Conservation (phyloP, 257 asterid genomes). For the Leonotis leonurus region DNA sequence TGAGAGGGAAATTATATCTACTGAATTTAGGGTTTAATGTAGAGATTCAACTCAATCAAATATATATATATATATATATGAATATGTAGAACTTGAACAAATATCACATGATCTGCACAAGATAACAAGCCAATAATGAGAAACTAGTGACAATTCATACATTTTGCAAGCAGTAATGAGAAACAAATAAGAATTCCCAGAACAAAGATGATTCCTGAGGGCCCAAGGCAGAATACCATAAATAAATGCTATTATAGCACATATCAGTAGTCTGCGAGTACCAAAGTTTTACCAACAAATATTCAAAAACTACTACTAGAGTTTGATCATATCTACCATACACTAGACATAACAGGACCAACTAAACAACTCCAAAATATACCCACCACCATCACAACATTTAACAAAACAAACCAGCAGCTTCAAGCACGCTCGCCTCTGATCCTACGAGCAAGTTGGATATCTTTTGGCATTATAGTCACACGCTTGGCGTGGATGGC, state of each 20-base stretch:
- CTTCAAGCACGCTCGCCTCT: constrained; percentile 52
- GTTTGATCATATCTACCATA: constrained; percentile 7
- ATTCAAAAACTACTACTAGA: constrained; percentile 14
- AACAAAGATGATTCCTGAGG: background rate
- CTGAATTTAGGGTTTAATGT: too few relatives aligned
- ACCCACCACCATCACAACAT: constrained; percentile 12
- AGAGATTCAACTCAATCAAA: too few relatives aligned
- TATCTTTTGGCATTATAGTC: constrained; percentile 48
- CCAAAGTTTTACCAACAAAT: constrained; percentile 2
- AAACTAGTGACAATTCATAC: too few relatives aligned
- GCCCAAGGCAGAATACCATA: background rate
- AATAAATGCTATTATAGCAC: background rate
- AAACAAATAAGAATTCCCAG: background rate
- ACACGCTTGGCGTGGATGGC: constrained; percentile 64
- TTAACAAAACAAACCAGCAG: background rate
- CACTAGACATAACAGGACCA: too few relatives aligned
- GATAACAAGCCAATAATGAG: too few relatives aligned
- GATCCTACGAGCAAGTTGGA: constrained; percentile 56
- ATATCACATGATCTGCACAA: too few relatives aligned
- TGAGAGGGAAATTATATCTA: too few relatives aligned
- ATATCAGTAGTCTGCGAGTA: background rate
- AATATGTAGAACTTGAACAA: too few relatives aligned
- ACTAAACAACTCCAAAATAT: constrained; percentile 14
- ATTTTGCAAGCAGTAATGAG: too few relatives aligned
- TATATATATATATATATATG: too few relatives aligned